Base-by-base conservation (phyloP, 2,329 filamentous ascomycete genomes). In the Nigrospora osmanthi region DNA sequence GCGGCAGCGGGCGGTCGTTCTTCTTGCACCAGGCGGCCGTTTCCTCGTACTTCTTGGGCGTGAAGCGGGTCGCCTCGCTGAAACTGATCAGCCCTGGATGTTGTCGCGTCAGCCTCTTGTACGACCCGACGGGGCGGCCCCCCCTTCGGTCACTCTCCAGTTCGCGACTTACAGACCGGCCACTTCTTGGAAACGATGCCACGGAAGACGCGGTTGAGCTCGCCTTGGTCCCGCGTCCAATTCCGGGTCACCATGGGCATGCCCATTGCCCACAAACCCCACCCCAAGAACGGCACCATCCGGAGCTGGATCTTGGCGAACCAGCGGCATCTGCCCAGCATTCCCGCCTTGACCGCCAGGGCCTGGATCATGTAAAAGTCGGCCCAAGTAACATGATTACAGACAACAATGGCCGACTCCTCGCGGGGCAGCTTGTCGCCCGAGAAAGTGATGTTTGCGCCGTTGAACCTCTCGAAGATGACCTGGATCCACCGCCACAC, bases 301-400 rank as follows among this genome's bases (percentile, higher is more conserved):
- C 70, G 70, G 47, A 83, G 66, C 58, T 80, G 71, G 47, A 72
- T 69, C 62, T 82, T 83, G 45, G 78, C 74, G 57, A 83, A 81
- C 68, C 78, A 83, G 28, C 77, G 71, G 54, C 75, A 81, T 42
- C 75, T 67, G n/a, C 73, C 68, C 9, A 83, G 68, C 80, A 83
- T 83, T 44, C 68, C 70, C 12, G 73, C 62, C 36, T 65, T 65
- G 40, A 72, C 53, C 13, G 78, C 78, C 36, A 81, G 60, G 34
- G 71, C 70, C 60, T 83, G 78, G 50, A 82, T 76, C 67, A 81
- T 72, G 64, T 81, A 83, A 44, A 83, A 81, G 59, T 83, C 79
- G 46, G 70, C 67, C 79, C 78, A 83, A 42, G 68, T 70, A 35
- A 80, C 71, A 60, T 82, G 79, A 57, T 83, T 81, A 44, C 71